Percentiles rank a stretch among this genome's conserved stretches.
Conservation (phyloP, 2,329 filamentous ascomycete species). For the Cadophora sp. region DNA sequence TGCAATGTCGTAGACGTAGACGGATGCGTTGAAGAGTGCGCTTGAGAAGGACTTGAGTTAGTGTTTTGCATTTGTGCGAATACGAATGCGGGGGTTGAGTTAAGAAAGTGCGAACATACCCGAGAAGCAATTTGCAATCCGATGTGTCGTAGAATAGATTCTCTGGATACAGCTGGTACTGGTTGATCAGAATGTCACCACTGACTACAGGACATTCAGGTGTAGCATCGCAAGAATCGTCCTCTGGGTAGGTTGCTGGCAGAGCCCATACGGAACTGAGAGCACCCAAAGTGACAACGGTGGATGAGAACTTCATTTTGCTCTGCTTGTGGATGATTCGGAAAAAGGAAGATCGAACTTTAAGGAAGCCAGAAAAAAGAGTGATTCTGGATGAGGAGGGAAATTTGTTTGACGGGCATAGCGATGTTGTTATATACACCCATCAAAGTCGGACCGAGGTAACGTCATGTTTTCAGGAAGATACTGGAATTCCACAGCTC, state of each 20-base stretch:
- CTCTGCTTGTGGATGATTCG: no score
- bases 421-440: background rate
- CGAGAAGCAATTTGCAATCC: background rate
- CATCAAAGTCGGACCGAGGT: background rate
- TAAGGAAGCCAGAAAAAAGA: background rate
- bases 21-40: conserved; percentile 6
- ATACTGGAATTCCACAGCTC: background rate
- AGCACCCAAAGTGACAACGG: background rate
- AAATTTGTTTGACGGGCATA: background rate
- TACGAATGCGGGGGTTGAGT: background rate
- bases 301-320: conserved; percentile 11
- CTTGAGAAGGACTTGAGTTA: background rate
- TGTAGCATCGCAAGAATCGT: background rate
- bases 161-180: conserved; percentile 22
- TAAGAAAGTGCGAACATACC: background rate
- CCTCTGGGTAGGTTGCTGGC: background rate
- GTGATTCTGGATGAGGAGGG: background rate
- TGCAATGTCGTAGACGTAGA: background rate
- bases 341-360: background rate
- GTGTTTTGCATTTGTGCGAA: no score
- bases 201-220: conserved; percentile 2
- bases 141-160: conserved; percentile 17
- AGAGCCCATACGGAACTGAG: background rate
- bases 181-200: conserved; percentile 21
- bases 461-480: no score